Conservation (phyloP, 2,329 filamentous ascomycete genomes). For the Fusarium armeniacum region DNA sequence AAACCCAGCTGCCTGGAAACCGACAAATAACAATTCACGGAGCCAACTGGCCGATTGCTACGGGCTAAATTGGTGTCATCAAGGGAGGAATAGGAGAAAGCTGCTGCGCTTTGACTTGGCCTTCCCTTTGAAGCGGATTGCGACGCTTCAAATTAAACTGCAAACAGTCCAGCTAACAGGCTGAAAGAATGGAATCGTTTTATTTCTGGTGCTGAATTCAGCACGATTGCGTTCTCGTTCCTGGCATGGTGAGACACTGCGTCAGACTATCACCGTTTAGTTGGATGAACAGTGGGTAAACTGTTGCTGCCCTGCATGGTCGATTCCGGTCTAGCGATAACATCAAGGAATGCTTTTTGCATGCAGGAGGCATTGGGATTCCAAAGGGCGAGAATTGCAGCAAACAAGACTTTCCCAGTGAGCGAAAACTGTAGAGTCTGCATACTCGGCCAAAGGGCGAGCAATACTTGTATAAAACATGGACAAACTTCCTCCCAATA, state of each 20-base stretch:
- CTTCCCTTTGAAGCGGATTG: not conserved
- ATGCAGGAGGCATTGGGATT: slow-evolving; percentile 19
- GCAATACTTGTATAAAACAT: slow-evolving; percentile 30
- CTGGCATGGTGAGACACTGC: slow-evolving; percentile 31
- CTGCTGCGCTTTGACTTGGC: not conserved
- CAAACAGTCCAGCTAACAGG: slow-evolving; percentile 8
- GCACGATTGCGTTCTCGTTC: slow-evolving; percentile 11
- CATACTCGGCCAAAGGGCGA: not conserved
- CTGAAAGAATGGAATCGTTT: slow-evolving; percentile 11
- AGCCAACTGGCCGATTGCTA: too few species aligned
- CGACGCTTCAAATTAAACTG: slow-evolving; percentile 6
- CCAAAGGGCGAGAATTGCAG: not conserved
- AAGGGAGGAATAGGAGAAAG: slow-evolving; percentile 8
- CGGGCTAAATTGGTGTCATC: not conserved
- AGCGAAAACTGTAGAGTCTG: not conserved
- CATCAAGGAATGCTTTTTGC: slow-evolving; percentile 26
- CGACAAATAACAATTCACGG: not conserved
- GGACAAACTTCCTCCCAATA: slow-evolving; percentile 11
- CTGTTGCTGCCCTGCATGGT: slow-evolving; percentile 31
- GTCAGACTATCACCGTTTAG: not conserved
- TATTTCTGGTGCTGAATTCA: not conserved
- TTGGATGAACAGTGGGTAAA: slow-evolving; percentile 3
- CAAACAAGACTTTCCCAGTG: too few species aligned
- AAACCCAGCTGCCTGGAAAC: not conserved
- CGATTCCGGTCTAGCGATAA: not conserved